Evolutionary conservation across 1,284 basidiomycete genomes (phyloP).

Genomic region (Ustilago xerochloae): DNA sequence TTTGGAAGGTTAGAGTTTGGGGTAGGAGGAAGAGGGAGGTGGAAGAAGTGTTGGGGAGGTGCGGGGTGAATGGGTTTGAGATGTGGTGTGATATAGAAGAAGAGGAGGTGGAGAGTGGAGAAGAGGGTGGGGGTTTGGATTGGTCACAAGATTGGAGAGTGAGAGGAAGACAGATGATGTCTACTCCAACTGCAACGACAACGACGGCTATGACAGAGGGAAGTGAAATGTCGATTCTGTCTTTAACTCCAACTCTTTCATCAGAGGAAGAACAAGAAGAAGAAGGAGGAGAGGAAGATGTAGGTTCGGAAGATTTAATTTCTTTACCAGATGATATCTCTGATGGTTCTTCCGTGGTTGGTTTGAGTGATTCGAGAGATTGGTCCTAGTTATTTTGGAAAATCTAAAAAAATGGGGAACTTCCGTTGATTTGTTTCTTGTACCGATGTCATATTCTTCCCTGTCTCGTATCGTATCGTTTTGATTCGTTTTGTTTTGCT

Average conservation of each 20-base stretch:
- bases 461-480: background rate
- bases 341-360: background rate
- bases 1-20: constrained; percentile 9
- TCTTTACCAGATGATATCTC: background rate
- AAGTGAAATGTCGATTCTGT: background rate
- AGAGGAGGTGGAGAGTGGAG: background rate
- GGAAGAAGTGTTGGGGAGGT: background rate
- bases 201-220: background rate
- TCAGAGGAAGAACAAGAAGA: background rate
- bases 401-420: too few species aligned
- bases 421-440: background rate
- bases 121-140: background rate
- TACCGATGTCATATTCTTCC: background rate
- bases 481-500: too few species aligned
- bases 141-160: background rate
- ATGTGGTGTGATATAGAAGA: constrained; percentile 4
- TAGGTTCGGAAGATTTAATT: background rate
- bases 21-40: background rate
- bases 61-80: background rate
- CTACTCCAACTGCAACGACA: background rate
- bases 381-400: background rate
- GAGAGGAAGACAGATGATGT: background rate
- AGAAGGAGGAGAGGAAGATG: background rate
- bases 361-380: constrained; percentile 5
- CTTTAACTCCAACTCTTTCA: background rate